Conservation (phyloP, 352 stramenopile genomes). For the Globisporangium spinosum region DNA sequence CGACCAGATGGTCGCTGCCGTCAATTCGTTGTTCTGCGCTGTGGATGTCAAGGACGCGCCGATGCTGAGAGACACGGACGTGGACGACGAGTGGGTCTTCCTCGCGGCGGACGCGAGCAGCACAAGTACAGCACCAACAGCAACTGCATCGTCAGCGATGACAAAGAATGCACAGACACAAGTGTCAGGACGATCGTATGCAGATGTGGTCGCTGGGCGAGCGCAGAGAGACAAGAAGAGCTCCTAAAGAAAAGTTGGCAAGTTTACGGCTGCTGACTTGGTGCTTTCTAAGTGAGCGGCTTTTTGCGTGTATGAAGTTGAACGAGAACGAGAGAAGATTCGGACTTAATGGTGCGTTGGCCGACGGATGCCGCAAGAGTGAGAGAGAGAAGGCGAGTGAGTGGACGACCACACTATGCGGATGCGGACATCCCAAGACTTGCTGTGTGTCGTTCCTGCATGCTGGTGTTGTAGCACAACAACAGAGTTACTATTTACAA, state of each 20-base stretch:
- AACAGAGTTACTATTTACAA: background rate
- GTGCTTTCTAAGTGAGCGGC: background rate
- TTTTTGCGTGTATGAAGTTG: background rate
- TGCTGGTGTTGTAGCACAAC: background rate
- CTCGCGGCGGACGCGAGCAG: background rate
- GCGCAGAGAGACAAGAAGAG: background rate
- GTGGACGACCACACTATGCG: too few relatives aligned
- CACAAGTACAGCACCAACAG: background rate
- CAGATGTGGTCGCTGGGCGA: slow-evolving; percentile 26
- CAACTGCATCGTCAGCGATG: background rate
- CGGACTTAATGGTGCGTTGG: background rate
- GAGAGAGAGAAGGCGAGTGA: background rate
- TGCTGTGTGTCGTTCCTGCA: background rate
- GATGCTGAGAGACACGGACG: background rate
- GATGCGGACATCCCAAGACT: background rate
- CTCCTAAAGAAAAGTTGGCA: background rate
- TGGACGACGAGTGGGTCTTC: slow-evolving; percentile 17
- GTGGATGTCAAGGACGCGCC: background rate
- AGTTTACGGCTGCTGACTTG: background rate
- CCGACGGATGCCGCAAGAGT: background rate
- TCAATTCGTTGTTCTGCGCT: background rate
- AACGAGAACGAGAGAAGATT: background rate
- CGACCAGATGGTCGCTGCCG: background rate
- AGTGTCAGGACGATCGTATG: slow-evolving; percentile 23
- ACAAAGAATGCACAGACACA: background rate